Conservation (phyloP, 345 rosid genomes). For the Rhodamnia rubescens region DNA sequence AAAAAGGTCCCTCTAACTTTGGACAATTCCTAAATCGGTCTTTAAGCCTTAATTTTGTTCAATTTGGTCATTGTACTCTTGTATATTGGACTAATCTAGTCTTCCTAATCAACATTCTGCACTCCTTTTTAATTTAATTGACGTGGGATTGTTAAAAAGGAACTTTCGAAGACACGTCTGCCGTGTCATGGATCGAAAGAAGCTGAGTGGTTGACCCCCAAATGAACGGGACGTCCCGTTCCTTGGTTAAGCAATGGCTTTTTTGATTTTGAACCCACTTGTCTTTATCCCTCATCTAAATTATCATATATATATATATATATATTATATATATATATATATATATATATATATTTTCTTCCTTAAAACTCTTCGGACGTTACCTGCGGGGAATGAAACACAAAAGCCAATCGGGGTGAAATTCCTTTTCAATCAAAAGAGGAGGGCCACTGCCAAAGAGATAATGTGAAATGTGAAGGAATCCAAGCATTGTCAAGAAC, state of each 20-base stretch:
- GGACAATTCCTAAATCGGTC: neutral
- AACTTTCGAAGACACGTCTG: neutral
- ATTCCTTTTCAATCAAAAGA: too few relatives aligned
- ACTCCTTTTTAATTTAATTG: too few relatives aligned
- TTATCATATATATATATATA: too few relatives aligned
- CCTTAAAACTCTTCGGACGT: too few relatives aligned
- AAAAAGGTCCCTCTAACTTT: neutral
- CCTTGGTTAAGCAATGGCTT: neutral
- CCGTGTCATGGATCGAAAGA: neutral
- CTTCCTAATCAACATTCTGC: neutral
- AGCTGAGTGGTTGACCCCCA: neutral
- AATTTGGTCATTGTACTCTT: neutral
- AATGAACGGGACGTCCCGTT: neutral
- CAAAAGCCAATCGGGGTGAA: too few relatives aligned
- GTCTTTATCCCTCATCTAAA: neutral
- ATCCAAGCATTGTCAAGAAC: neutral
- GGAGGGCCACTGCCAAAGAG: neutral
- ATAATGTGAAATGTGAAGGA: neutral
- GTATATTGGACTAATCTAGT: neutral
- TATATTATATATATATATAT: too few relatives aligned
- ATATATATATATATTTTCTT: too few relatives aligned
- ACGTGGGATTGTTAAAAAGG: neutral
- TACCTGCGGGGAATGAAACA: too few relatives aligned
- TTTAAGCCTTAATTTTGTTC: neutral
- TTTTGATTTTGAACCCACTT: neutral